phyloP scores from a whole-genome alignment of 768 basidiomycete genomes.

The Calocera cornea region DNA sequence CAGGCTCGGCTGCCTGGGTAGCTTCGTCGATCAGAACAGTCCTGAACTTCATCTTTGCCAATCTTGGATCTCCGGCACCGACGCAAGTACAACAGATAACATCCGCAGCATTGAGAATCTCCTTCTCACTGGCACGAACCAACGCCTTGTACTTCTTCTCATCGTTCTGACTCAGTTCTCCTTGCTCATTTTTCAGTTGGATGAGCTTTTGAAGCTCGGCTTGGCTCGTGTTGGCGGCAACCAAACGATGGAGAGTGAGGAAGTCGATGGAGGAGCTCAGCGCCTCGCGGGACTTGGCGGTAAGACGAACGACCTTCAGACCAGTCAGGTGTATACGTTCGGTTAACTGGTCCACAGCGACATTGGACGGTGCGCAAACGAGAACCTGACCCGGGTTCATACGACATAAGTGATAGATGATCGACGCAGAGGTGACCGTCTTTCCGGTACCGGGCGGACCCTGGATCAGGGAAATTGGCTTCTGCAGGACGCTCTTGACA shows the following conservation, averaged over 20 bases:
- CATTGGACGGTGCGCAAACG: slow-evolving; percentile 97
- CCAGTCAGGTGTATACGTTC: slow-evolving; percentile 99
- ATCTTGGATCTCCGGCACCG: slow-evolving; percentile 88
- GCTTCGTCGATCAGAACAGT: slow-evolving; percentile 98
- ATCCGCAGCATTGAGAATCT: slow-evolving; percentile 87
- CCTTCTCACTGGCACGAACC: slow-evolving; percentile 91
- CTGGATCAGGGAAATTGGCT: slow-evolving; percentile 93
- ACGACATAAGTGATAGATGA: slow-evolving; percentile 95
- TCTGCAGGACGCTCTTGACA: slow-evolving; percentile 96
- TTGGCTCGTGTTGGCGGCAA: slow-evolving; percentile 90
- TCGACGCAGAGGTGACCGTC: slow-evolving; percentile 97
- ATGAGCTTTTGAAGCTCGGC: slow-evolving; percentile 97
- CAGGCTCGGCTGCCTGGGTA: slow-evolving; percentile 94
- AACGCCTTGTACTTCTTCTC: slow-evolving; percentile 96
- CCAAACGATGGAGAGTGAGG: slow-evolving; percentile 92
- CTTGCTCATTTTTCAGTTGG: slow-evolving; percentile 93
- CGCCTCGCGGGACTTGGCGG: slow-evolving; percentile 96
- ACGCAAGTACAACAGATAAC: slow-evolving; percentile 99
- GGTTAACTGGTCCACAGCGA: slow-evolving; percentile 96
- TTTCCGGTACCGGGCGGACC: slow-evolving; percentile 98
- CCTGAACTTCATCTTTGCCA: slow-evolving; percentile 95
- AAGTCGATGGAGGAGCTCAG: slow-evolving; percentile 91
- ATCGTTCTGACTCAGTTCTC: slow-evolving; percentile 90
- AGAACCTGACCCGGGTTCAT: slow-evolving; percentile 99
- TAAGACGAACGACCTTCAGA: slow-evolving; percentile 91